These are phyloP conservation scores for Olyra latifolia DNA, from an alignment of 176 grass and related monocot species.

Conservation along the genomic window DNA sequence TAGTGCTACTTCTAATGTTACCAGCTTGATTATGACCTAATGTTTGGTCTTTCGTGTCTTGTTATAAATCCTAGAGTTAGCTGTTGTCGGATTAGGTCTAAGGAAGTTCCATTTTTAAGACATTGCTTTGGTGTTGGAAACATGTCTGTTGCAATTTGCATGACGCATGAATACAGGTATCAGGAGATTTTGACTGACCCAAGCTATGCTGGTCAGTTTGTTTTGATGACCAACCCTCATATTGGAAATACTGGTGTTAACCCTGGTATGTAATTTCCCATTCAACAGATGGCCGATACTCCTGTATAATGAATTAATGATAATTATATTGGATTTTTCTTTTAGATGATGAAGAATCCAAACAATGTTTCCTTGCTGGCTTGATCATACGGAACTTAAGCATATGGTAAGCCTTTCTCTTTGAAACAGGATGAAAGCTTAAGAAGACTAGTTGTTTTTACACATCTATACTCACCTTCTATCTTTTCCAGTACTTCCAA, in stretches of 20 bases:
- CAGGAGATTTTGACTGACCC: slow-evolving; percentile 97
- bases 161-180: slow-evolving; percentile 57
- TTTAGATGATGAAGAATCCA: slow-evolving; percentile 92
- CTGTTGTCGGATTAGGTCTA: neutral
- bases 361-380: slow-evolving; percentile 81
- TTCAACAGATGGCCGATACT: neutral
- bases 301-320: neutral
- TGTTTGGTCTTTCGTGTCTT: neutral
- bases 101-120: neutral
- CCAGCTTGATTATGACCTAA: neutral
- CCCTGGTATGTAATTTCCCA: slow-evolving; percentile 47
- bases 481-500: slow-evolving; percentile 75
- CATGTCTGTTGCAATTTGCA: neutral
- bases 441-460: neutral
- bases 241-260: slow-evolving; percentile 98
- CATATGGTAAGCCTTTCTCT: slow-evolving; percentile 61
- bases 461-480: neutral
- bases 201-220: slow-evolving; percentile 96
- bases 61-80: neutral
- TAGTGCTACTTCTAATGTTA: neutral
- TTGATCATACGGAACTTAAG: slow-evolving; percentile 84
- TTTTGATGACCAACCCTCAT: slow-evolving; percentile 95
- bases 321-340: slow-evolving; percentile 6
- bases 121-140: neutral
- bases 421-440: neutral